phyloP scores from a whole-genome alignment of 208 protist genomes.

The Blechomonas ayalai region DNA sequence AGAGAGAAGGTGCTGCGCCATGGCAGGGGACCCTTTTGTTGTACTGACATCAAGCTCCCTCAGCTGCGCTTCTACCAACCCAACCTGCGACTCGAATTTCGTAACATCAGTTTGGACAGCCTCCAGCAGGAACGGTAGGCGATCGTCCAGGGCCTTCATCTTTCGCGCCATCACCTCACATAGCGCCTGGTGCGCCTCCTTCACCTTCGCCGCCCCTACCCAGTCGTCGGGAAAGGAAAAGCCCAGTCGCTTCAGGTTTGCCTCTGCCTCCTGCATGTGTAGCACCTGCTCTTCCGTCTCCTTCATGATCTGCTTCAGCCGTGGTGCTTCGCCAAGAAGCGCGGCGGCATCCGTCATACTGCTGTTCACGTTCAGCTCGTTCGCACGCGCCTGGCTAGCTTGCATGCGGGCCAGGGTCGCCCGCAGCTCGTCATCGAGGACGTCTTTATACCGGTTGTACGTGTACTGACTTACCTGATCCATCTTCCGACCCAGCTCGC shows the following conservation, averaged over 20 bases:
- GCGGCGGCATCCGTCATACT: slow-evolving; percentile 53
- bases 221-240: slow-evolving; percentile 91
- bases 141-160: slow-evolving; percentile 80
- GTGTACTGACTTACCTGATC: slow-evolving; percentile 73
- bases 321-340: slow-evolving; percentile 59
- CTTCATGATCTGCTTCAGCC: slow-evolving; percentile 73
- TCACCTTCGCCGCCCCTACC: slow-evolving; percentile 84
- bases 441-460: slow-evolving; percentile 74
- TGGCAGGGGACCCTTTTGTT: slow-evolving; percentile 25
- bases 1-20: slow-evolving; percentile 56
- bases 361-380: slow-evolving; percentile 89
- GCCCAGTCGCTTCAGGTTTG: slow-evolving; percentile 79
- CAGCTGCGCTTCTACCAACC: slow-evolving; percentile 41
- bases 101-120: slow-evolving; percentile 37
- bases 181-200: slow-evolving; percentile 91
- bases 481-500: slow-evolving; percentile 73
- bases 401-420: slow-evolving; percentile 37
- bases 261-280: slow-evolving; percentile 74
- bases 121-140: slow-evolving; percentile 57
- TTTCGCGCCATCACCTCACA: slow-evolving; percentile 90
- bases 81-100: slow-evolving; percentile 49
- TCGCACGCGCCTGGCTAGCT: slow-evolving; percentile 48
- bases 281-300: slow-evolving; percentile 42
- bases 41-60: slow-evolving; percentile 21
- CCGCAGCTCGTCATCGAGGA: slow-evolving; percentile 66